phyloP scores from a whole-genome alignment of 257 asterid genomes.

The Solanum virginianum region DNA sequence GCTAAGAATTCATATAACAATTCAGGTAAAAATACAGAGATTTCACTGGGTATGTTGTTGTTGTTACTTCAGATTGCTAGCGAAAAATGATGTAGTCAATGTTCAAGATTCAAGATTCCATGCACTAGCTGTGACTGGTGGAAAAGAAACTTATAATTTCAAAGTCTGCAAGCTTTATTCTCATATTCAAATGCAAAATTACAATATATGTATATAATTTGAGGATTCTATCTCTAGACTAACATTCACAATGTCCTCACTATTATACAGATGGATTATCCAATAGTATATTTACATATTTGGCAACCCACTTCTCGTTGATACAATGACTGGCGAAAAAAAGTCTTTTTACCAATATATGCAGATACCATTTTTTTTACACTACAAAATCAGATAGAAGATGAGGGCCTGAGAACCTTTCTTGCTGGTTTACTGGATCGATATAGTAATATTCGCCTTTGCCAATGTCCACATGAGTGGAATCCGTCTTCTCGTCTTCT shows the following conservation, averaged over 20 bases:
- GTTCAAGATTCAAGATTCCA: background rate
- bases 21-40: too few species aligned
- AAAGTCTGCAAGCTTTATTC: background rate
- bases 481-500: conserved; percentile 11
- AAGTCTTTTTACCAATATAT: background rate
- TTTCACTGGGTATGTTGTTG: too few species aligned
- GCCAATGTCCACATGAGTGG: conserved; percentile 14
- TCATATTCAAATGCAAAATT: conserved; percentile 2
- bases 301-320: conserved; percentile 1
- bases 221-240: conserved; percentile 3
- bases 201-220: background rate
- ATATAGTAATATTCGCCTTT: conserved; percentile 35
- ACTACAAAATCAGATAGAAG: conserved; percentile 49
- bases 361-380: conserved; percentile 1
- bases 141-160: background rate
- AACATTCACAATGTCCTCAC: conserved; percentile 2
- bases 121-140: background rate
- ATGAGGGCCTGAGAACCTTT: conserved; percentile 32
- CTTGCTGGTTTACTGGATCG: conserved; percentile 46
- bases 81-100: background rate
- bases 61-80: background rate
- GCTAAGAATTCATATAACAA: too few species aligned
- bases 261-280: conserved; percentile 9
- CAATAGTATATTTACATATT: conserved; percentile 11
- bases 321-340: background rate